A percentile compares a stretch with the other conserved stretches of the same genome.
Conservation (phyloP, 148 eudicot genomes). For the Simmondsia chinensis region DNA sequence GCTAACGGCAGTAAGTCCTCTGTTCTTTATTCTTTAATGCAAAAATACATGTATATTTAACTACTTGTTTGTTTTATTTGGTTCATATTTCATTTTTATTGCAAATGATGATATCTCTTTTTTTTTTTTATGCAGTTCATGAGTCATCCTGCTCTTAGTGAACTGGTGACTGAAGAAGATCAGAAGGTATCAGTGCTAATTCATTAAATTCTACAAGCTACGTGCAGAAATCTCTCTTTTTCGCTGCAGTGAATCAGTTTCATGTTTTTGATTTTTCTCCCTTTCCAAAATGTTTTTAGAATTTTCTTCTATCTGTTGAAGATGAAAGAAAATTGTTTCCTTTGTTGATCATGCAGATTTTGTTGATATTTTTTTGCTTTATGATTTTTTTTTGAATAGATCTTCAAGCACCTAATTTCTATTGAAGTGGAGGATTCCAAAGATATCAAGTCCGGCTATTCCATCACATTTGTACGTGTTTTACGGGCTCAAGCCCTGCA, state of each 20-base stretch:
- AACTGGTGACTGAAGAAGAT: conserved; percentile 74
- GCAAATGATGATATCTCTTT: conserved; percentile 3
- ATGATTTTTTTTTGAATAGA: conserved; percentile 22
- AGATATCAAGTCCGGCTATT: conserved; percentile 90
- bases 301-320: neutral
- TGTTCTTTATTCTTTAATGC: neutral
- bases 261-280: too few species aligned
- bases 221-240: too few species aligned
- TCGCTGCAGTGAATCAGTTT: too few species aligned
- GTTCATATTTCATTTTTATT: too few species aligned
- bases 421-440: conserved; percentile 88
- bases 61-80: neutral
- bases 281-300: neutral
- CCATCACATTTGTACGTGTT: conserved; percentile 81
- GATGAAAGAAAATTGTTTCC: neutral
- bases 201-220: too few species aligned
- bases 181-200: conserved; percentile 84
- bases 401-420: conserved; percentile 74
- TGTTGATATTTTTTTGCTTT: neutral
- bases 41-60: conserved; percentile 1
- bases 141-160: conserved; percentile 90
- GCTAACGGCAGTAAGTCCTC: conserved; percentile 74
- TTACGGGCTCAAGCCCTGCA: neutral
- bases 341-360: neutral
- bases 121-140: conserved; percentile 47